These are phyloP conservation scores for Ceratocystis lukuohia DNA, from an alignment of 2,329 filamentous ascomycete species.

Conservation along the genomic window DNA sequence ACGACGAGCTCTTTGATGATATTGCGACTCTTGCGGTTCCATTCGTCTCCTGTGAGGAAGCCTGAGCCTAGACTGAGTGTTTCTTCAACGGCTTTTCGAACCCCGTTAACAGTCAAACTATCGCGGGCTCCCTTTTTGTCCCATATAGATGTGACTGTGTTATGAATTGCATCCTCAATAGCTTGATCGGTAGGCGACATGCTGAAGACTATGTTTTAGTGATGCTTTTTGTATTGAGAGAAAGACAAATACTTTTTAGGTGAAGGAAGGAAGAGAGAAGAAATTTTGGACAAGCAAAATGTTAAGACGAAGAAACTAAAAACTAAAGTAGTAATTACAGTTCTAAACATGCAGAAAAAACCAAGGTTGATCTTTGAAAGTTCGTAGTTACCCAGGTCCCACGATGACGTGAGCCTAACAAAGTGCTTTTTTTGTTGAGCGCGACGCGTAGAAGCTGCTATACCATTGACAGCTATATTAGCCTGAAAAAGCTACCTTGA, in stretches of 20 bases:
- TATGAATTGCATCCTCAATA: constrained; percentile 35
- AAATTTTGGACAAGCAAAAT: too few relatives aligned
- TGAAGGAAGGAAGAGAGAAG: background rate
- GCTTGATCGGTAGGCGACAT: constrained; percentile 33
- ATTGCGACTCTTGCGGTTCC: constrained; percentile 46
- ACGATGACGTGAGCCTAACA: background rate
- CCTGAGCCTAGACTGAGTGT: constrained; percentile 36
- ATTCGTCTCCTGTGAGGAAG: constrained; percentile 37
- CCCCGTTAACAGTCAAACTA: constrained; percentile 41
- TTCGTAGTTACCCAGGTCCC: background rate
- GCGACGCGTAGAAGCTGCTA: background rate
- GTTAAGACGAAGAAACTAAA: background rate
- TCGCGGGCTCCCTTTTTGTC: constrained; percentile 29
- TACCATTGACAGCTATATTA: background rate
- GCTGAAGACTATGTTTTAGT: background rate
- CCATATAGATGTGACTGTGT: constrained; percentile 36
- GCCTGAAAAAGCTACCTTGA: background rate
- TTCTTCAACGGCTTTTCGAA: constrained; percentile 40
- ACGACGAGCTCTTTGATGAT: constrained; percentile 45
- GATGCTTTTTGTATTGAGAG: constrained; percentile 1
- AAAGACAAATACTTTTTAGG: background rate
- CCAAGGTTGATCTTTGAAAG: background rate
- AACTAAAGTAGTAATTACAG: background rate
- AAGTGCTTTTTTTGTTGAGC: background rate
- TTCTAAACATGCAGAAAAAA: too few relatives aligned